phyloP scores from a whole-genome alignment of 345 rosid species.

The Lepidium sativum region DNA sequence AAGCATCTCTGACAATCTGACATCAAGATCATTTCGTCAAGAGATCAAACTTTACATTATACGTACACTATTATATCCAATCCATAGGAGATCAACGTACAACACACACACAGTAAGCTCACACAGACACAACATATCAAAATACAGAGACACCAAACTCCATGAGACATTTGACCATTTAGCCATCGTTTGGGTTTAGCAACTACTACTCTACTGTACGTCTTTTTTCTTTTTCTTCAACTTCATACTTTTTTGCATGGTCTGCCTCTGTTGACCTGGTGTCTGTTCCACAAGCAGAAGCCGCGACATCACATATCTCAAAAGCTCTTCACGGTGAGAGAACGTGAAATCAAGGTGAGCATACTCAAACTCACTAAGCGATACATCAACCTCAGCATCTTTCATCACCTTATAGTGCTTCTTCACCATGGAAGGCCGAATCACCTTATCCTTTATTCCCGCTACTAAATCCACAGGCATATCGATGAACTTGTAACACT shows the following conservation, averaged over 20 bases:
- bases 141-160: slow-evolving; percentile 18
- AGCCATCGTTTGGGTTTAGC: slow-evolving; percentile 1
- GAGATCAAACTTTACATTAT: slow-evolving; percentile 5
- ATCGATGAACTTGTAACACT: slow-evolving; percentile 51
- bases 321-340: slow-evolving; percentile 78
- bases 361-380: slow-evolving; percentile 69
- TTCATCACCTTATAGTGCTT: slow-evolving; percentile 74
- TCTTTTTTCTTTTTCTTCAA: slow-evolving; percentile 38
- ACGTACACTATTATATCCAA: slow-evolving; percentile 12
- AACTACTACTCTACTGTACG: not conserved
- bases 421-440: slow-evolving; percentile 72
- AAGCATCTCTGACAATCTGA: not conserved
- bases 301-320: slow-evolving; percentile 74
- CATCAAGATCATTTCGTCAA: not conserved
- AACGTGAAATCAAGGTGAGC: slow-evolving; percentile 95
- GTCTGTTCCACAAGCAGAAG: slow-evolving; percentile 49
- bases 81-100: not conserved
- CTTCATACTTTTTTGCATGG: slow-evolving; percentile 31
- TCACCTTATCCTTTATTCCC: slow-evolving; percentile 76
- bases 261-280: slow-evolving; percentile 22
- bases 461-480: slow-evolving; percentile 83
- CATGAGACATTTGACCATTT: not conserved
- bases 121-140: slow-evolving; percentile 11
- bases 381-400: slow-evolving; percentile 56
- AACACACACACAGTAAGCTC: slow-evolving; percentile 14